phyloP scores from a whole-genome alignment of 805 yeast species.

The Teunomyces panamensis region DNA sequence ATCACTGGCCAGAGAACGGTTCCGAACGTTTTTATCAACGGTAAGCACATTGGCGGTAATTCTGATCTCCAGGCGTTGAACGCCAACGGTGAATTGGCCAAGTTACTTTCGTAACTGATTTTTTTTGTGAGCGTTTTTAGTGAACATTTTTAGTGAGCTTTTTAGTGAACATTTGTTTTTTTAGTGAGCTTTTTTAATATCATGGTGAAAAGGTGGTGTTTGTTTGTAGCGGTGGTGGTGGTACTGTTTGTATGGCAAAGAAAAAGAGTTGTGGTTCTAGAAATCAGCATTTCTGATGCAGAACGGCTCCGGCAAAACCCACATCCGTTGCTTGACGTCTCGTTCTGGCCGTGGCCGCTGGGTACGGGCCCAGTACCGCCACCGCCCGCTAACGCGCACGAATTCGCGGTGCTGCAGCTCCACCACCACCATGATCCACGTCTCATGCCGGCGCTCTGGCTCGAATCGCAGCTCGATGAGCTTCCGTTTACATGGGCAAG shows the following conservation, averaged over 20 bases:
- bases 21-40: constrained; percentile 35
- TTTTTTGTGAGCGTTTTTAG: no score
- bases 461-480: constrained; percentile 9
- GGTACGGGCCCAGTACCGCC: no score
- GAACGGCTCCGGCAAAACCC: not conserved
- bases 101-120: not conserved
- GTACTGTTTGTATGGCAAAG: not conserved
- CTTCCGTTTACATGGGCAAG: constrained; percentile 32
- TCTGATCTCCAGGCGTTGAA: constrained; percentile 31
- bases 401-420: not conserved
- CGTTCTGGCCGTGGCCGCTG: no score
- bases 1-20: constrained; percentile 35
- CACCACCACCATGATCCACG: constrained; percentile 25
- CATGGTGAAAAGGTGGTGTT: no score
- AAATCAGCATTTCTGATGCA: not conserved
- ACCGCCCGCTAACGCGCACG: not conserved
- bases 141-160: no score
- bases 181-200: no score
- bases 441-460: constrained; percentile 26
- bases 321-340: not conserved
- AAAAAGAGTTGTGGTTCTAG: no score
- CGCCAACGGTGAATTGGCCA: constrained; percentile 19
- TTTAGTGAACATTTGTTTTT: no score
- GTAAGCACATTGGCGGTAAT: constrained; percentile 40
- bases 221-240: not conserved